Evolutionary conservation across 306 rosid genomes (phyloP).

Genomic region (Cucurbita moschata): DNA sequence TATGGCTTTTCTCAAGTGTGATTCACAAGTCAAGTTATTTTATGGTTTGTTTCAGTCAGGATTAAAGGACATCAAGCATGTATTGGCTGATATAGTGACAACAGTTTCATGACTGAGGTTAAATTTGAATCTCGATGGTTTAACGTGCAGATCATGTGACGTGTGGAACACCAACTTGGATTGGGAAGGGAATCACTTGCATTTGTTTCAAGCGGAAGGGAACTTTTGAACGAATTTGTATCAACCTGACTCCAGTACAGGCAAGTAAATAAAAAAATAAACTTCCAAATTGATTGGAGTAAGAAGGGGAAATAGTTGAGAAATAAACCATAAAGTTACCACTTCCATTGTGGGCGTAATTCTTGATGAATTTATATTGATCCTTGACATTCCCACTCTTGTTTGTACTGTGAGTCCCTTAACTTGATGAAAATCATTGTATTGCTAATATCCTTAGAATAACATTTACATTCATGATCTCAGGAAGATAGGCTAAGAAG

Average conservation of each 20-base stretch:
- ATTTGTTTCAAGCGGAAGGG: conserved; percentile 87
- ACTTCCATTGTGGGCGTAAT: neutral
- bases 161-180: conserved; percentile 56
- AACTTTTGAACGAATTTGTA: conserved; percentile 41
- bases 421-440: neutral
- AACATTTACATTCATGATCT: neutral
- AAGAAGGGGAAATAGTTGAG: neutral
- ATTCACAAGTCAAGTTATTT: neutral
- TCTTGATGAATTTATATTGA: neutral
- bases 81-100: neutral
- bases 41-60: neutral
- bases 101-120: neutral
- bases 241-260: conserved; percentile 62
- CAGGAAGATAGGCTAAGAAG: conserved; percentile 25
- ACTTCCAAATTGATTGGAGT: neutral
- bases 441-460: neutral
- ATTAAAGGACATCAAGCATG: neutral
- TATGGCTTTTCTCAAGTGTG: neutral
- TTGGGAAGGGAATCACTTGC: conserved; percentile 74
- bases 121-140: neutral
- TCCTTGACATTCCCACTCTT: neutral
- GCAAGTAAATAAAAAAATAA: conserved; percentile 14
- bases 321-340: neutral
- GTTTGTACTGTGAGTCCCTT: neutral
- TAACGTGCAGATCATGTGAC: conserved; percentile 45